Conservation (phyloP, 1,139 yeast species). For the Yamadazyma atlantica region DNA sequence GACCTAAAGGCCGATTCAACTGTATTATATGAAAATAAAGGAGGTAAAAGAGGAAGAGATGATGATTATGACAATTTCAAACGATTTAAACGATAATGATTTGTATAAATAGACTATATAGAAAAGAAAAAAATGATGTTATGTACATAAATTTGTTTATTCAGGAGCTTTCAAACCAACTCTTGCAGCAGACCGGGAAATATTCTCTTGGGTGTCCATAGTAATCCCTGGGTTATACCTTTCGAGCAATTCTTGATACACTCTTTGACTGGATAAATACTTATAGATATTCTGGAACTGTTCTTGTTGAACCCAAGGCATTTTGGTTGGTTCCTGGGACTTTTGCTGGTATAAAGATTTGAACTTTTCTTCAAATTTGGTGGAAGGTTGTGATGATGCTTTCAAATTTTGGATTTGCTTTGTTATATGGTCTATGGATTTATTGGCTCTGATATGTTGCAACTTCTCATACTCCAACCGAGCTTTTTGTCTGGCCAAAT, state of each 20-base stretch:
- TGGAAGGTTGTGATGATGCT: conserved; percentile 9
- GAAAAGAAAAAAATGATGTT: not conserved
- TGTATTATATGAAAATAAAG: conserved; percentile 33
- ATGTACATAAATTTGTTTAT: conserved; percentile 8
- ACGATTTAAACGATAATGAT: conserved; percentile 4
- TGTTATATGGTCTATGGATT: conserved; percentile 36
- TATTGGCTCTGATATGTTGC: conserved; percentile 43
- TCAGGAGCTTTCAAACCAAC: conserved; percentile 64
- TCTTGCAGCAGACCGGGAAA: conserved; percentile 74
- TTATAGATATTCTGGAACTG: conserved; percentile 50
- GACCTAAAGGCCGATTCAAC: conserved; percentile 29
- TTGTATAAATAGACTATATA: not conserved
- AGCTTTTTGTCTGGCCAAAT: conserved; percentile 51
- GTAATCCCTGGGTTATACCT: conserved; percentile 85
- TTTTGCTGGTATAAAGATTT: conserved; percentile 24
- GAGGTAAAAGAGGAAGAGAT: conserved; percentile 31
- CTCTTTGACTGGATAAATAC: conserved; percentile 71
- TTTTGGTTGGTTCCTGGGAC: conserved; percentile 17
- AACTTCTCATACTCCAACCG: conserved; percentile 54
- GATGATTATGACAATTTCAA: conserved; percentile 16
- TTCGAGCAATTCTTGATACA: conserved; percentile 74
- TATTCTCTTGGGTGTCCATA: conserved; percentile 75
- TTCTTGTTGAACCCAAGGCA: conserved; percentile 16
- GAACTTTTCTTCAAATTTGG: conserved; percentile 18
- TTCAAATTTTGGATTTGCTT: conserved; percentile 27